Base-by-base conservation (phyloP, 306 rosid species). In the Acacia crassicarpa region DNA sequence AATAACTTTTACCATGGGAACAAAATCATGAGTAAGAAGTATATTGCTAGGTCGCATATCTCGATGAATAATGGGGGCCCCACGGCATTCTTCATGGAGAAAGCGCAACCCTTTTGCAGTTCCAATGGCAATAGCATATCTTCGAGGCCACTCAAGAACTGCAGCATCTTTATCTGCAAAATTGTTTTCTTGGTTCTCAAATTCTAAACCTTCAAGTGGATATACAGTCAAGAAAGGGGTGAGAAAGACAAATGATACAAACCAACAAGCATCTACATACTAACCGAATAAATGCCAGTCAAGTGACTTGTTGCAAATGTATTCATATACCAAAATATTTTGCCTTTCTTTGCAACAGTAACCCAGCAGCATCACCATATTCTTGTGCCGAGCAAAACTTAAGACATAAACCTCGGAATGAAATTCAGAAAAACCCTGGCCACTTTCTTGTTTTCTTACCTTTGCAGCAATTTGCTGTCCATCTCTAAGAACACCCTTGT, bases 51-150 rank as follows among this genome's bases (percentile, higher is more conserved):
- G 97, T 75, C 96, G 85, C 86, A 91, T 84, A 79, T 94, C 97
- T 35, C 98, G 78, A 77, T 94, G 98, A 87, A 94, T 89, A 67
- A 94, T 86, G 82, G 98, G 97, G 54, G 96, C 91, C 54, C 94
- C 96, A 20, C 98, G 94, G 32, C 98, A 92, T 88, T 94, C 97
- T 82, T 94, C 98, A 12, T 94, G 97, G 11, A 92, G 87, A 86
- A 92, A 94, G 75, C 98, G 96, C 83, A 94, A 68, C 61, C 97
- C 98, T 89, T 90, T 94, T 17, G 98, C 98, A 35, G 85, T 91
- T 71, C 96, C 98, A 83, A 94, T 76, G n/a, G 98, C 98, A 77
- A 94, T 92, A 54, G 86, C 90, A 84, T 85, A 85, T 83, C 98
- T 94, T 71, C 87, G 94, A 68, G 83, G 88, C 94, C 97, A 91